phyloP scores from a whole-genome alignment of 257 asterid genomes.

The Ballota nigra region DNA sequence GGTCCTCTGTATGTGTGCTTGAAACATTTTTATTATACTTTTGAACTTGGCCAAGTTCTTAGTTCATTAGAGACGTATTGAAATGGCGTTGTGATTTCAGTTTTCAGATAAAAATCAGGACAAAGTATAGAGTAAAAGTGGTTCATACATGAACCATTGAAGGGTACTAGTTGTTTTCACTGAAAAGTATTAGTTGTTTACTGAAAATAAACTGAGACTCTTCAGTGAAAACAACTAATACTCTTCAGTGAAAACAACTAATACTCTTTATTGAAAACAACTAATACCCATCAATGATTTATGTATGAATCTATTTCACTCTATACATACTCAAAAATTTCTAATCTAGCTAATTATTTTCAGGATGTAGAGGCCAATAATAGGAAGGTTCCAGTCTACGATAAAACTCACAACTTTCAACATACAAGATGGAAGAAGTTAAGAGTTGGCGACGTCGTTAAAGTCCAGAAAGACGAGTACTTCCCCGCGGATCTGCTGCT shows the following conservation, averaged over 20 bases:
- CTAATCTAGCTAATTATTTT: conserved; percentile 15
- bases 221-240: too few relatives aligned
- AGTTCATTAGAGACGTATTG: not conserved
- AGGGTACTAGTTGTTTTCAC: too few relatives aligned
- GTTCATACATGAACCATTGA: too few relatives aligned
- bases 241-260: too few relatives aligned
- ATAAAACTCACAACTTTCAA: conserved; percentile 41
- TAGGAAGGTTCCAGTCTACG: conserved; percentile 62
- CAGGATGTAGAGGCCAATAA: conserved; percentile 92
- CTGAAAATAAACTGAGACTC: too few relatives aligned
- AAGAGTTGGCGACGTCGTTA: conserved; percentile 86
- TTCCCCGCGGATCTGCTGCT: conserved; percentile 89
- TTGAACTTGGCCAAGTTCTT: conserved; percentile 11
- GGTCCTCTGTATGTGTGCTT: not conserved
- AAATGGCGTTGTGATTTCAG: not conserved
- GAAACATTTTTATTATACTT: not conserved
- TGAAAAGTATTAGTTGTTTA: too few relatives aligned
- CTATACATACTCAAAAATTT: too few relatives aligned
- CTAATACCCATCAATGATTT: too few relatives aligned
- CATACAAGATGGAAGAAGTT: conserved; percentile 69
- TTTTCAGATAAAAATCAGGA: not conserved
- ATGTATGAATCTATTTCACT: too few relatives aligned
- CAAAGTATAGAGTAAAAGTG: too few relatives aligned
- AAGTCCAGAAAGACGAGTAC: conserved; percentile 78
- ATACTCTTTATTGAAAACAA: too few relatives aligned